These are phyloP conservation scores for Poterioochromonas sp. DNA, from an alignment of 352 stramenopile species.

Conservation along the genomic window DNA sequence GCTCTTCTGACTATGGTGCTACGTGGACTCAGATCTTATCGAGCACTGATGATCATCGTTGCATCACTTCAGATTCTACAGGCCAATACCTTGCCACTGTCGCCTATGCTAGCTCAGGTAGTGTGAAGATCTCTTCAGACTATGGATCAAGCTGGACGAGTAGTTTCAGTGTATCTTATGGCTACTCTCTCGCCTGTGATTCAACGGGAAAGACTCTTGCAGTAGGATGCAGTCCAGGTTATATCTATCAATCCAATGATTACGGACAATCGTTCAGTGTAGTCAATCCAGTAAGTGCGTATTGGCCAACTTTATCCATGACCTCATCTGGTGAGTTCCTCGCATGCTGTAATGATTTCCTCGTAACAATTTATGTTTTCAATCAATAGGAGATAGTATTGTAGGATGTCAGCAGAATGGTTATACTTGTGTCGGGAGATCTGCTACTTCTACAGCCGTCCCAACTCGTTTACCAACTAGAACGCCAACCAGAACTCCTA, in stretches of 20 bases:
- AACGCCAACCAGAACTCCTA: too few species aligned
- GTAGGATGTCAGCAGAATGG: too few species aligned
- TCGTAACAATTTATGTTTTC: too few species aligned
- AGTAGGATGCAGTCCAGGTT: neutral
- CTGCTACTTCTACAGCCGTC: too few species aligned
- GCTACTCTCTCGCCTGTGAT: neutral
- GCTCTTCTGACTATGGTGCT: neutral
- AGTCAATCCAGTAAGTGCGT: neutral
- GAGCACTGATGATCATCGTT: conserved; percentile 8
- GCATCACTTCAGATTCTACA: neutral
- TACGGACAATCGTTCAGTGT: conserved; percentile 1
- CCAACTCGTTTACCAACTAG: too few species aligned
- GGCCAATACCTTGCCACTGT: conserved; percentile 1
- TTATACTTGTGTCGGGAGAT: too few species aligned
- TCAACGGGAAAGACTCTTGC: neutral
- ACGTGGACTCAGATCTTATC: neutral
- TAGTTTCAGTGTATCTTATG: conserved; percentile 12
- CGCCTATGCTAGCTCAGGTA: neutral
- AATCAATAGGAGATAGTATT: too few species aligned
- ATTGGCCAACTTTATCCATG: conserved; percentile 9
- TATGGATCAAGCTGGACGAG: neutral
- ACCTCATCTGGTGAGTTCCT: neutral
- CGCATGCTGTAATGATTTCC: neutral
- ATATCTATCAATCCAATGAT: conserved; percentile 1
- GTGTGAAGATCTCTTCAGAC: neutral